Conservation (phyloP, 805 yeast genomes). For the Wickerhamiella cacticola region DNA sequence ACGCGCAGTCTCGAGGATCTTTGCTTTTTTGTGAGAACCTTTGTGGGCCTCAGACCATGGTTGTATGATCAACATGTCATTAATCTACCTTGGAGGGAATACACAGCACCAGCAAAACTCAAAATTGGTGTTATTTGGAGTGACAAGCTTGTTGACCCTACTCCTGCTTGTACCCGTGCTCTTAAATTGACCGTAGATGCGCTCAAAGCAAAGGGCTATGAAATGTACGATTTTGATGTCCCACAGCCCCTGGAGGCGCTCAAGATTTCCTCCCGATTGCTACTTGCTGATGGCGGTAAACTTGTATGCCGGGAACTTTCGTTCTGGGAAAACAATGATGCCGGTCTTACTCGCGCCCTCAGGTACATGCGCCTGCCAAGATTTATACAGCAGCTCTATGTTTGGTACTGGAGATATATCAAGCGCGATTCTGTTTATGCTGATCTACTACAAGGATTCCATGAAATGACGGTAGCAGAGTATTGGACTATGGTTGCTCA, state of each 20-base stretch:
- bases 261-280: constrained; percentile 40
- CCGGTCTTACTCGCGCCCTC: constrained; percentile 29
- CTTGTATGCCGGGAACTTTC: constrained; percentile 22
- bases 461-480: constrained; percentile 28
- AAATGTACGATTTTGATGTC: constrained; percentile 34
- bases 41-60: constrained; percentile 45
- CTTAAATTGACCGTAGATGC: constrained; percentile 32
- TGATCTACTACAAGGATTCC: constrained; percentile 29
- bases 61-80: constrained; percentile 34
- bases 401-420: constrained; percentile 28
- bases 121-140: constrained; percentile 39
- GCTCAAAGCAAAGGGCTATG: constrained; percentile 36
- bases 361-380: constrained; percentile 29
- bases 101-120: constrained; percentile 31
- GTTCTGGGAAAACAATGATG: constrained; percentile 30
- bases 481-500: constrained; percentile 29
- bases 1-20: constrained; percentile 40
- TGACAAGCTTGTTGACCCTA: constrained; percentile 41
- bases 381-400: constrained; percentile 28
- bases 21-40: constrained; percentile 36
- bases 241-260: constrained; percentile 47
- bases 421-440: constrained; percentile 31
- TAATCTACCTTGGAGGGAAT: constrained; percentile 42
- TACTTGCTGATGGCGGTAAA: constrained; percentile 29
- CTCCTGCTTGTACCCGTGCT: constrained; percentile 38